Evolutionary conservation across 345 rosid genomes (phyloP).

Genomic region (Ceriops zippeliana): DNA sequence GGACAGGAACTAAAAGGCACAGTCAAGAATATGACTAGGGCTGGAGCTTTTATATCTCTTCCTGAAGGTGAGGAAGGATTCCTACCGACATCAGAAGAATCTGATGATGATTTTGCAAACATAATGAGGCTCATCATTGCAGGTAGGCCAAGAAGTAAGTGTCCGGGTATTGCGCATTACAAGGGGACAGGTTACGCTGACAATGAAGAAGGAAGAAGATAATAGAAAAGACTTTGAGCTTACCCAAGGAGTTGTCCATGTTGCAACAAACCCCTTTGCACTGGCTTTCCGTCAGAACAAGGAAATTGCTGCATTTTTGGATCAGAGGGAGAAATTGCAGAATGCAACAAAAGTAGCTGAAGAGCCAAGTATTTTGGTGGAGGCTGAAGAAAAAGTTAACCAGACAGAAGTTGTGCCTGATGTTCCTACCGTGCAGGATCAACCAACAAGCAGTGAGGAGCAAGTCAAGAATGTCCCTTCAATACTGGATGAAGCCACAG

Average conservation of each 20-base stretch:
- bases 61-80: constrained; percentile 94
- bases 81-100: constrained; percentile 69
- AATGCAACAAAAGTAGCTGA: constrained; percentile 24
- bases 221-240: constrained; percentile 32
- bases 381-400: constrained; percentile 17
- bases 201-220: constrained; percentile 72
- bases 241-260: constrained; percentile 55
- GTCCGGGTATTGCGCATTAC: constrained; percentile 61
- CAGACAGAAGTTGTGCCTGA: constrained; percentile 34
- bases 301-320: constrained; percentile 72
- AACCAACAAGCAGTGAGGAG: constrained; percentile 12
- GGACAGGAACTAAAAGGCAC: constrained; percentile 87
- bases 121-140: constrained; percentile 60
- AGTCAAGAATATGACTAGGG: constrained; percentile 65
- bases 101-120: constrained; percentile 58
- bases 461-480: background rate
- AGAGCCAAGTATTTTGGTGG: constrained; percentile 15
- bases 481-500: constrained; percentile 10
- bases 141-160: constrained; percentile 69
- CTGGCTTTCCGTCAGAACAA: constrained; percentile 70
- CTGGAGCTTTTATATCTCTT: constrained; percentile 80
- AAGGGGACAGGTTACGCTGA: constrained; percentile 80
- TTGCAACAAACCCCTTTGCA: constrained; percentile 71
- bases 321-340: constrained; percentile 52
- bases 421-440: constrained; percentile 27